Evolutionary conservation across 306 rosid species (phyloP), one percentile per base, ranked within the genome.

Genomic region (Mimosa bimucronata): DNA sequence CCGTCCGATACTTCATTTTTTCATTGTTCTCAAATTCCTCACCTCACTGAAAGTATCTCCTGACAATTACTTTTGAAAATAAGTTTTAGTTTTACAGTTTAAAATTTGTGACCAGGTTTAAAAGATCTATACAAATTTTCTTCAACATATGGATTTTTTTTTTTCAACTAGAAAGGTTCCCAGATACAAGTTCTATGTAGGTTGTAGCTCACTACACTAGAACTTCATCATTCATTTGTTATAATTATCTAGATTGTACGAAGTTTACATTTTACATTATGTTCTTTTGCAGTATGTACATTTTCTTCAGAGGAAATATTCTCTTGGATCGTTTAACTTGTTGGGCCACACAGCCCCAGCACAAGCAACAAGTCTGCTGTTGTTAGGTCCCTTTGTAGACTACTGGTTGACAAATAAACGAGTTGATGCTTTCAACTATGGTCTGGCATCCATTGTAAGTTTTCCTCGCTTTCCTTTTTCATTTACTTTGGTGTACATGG

Each of bases 301-400:
- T 86, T 86, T 21, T 78, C 97, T 92, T 78, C 97, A 92, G 80
- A 84, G 94, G 73, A 92, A 90, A 77, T 92, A 92, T 74, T 89
- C 97, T 76, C 87, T 92, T 58, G 92, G 97, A 37, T 92, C 97
- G 30, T 92, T 92, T 86, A 90, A 92, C 82, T 80, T 92, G 84
- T 77, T 92, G 90, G 94, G 94, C 79, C 94, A 92, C 72, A 92
- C 95, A 55, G 97, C 97, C 25, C 97, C 97, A 40, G 93, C 83
- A 52, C 97, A 92, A 82, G 97, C 97, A 38, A 85, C 85, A 74
- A 87, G 93, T 58, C 76, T 92, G 77, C 84, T 92, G 76, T 44
- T 90, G 79, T 13, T 85, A 11, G 94, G 97, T 34, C 97, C 97
- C 81, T 90, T 92, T 64, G 42, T 92, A 78, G 97, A 92, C 82